These are phyloP conservation scores for Rhizophora mangle DNA, from an alignment of 345 rosid species.

Conservation along the genomic window DNA sequence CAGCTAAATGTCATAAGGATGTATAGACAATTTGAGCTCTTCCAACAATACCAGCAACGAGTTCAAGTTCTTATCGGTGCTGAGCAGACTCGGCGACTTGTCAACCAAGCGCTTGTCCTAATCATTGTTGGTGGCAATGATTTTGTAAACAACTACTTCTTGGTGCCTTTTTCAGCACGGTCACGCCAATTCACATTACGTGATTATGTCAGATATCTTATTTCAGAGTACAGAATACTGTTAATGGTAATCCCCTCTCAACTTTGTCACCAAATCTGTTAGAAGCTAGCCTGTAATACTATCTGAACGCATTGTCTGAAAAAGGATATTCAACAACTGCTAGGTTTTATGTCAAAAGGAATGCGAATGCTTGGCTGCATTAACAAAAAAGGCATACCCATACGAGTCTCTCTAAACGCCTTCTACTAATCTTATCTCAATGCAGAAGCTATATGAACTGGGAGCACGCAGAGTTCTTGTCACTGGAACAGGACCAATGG, in stretches of 20 bases:
- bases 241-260: slow-evolving; percentile 26
- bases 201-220: slow-evolving; percentile 39
- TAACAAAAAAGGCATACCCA: no score
- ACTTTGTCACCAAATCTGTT: no score
- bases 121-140: slow-evolving; percentile 65
- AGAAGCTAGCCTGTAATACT: no score
- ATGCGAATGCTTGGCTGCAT: no score
- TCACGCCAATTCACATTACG: slow-evolving; percentile 47
- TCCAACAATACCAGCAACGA: slow-evolving; percentile 54
- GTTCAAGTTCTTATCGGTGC: slow-evolving; percentile 46
- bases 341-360: no score
- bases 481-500: slow-evolving; percentile 53
- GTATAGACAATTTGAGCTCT: slow-evolving; percentile 52
- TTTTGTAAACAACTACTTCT: slow-evolving; percentile 58
- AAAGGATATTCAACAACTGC: no score
- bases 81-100: slow-evolving; percentile 39
- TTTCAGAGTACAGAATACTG: slow-evolving; percentile 40
- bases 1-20: slow-evolving; percentile 69
- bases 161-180: slow-evolving; percentile 46
- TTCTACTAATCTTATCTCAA: neutral
- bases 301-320: no score
- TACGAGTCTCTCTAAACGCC: neutral
- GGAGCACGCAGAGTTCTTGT: slow-evolving; percentile 45
- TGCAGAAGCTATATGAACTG: slow-evolving; percentile 34
- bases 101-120: slow-evolving; percentile 45